A percentile compares a stretch with the other conserved stretches of the same genome.
Conservation (phyloP, 116 monocot species). For the Phalaenopsis hybrid region DNA sequence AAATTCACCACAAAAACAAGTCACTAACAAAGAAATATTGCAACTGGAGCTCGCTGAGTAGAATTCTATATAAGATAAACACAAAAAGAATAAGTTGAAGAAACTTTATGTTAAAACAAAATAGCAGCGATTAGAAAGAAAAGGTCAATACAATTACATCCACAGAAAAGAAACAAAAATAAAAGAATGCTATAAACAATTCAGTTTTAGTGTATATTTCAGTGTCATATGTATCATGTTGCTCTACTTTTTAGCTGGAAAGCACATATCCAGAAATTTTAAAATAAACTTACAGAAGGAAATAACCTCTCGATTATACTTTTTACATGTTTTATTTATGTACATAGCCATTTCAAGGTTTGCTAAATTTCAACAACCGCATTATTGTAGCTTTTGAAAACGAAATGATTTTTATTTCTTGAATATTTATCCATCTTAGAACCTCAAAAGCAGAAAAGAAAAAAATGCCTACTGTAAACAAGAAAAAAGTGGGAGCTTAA, state of each 20-base stretch:
- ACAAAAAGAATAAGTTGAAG: neutral
- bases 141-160: neutral
- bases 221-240: neutral
- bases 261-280: neutral
- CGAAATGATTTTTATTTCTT: too few species aligned
- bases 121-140: neutral
- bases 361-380: too few species aligned
- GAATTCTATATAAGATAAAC: neutral
- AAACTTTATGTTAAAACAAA: neutral
- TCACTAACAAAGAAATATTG: neutral
- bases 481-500: too few species aligned
- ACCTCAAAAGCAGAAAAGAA: too few species aligned
- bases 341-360: too few species aligned
- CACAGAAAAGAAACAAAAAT: neutral
- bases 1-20: conserved; percentile 6
- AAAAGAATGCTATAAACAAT: neutral
- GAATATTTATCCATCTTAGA: too few species aligned
- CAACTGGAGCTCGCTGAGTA: neutral
- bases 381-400: too few species aligned
- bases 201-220: neutral
- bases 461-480: too few species aligned
- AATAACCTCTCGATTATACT: too few species aligned
- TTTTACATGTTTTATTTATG: too few species aligned
- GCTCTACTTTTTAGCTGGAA: neutral
- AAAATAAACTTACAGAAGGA: too few species aligned